phyloP scores from a whole-genome alignment of 768 basidiomycete species.

The Mycena floridula region DNA sequence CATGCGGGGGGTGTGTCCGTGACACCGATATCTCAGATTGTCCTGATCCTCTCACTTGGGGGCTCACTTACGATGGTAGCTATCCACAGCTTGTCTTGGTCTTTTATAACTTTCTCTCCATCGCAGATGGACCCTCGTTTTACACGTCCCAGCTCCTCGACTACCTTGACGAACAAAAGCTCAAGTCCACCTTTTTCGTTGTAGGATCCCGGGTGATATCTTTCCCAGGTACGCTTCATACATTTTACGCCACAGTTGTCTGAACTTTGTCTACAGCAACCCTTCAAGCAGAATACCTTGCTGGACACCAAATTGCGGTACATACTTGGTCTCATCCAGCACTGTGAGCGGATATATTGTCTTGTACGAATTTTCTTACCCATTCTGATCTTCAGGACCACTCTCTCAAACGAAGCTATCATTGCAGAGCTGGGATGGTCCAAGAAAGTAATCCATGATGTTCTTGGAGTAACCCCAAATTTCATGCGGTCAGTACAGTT shows the following conservation, averaged over 20 bases:
- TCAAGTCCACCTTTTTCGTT: constrained; percentile 84
- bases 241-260: no score
- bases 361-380: background rate
- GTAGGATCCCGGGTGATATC: constrained; percentile 78
- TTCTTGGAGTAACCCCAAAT: constrained; percentile 71
- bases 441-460: constrained; percentile 78
- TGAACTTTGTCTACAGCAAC: no score
- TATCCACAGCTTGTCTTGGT: no score
- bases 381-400: constrained; percentile 44
- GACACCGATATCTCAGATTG: constrained; percentile 70
- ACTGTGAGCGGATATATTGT: constrained; percentile 7
- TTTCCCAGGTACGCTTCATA: constrained; percentile 27
- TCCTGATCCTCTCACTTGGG: constrained; percentile 55
- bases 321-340: constrained; percentile 73
- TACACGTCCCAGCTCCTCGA: constrained; percentile 71
- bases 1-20: constrained; percentile 60
- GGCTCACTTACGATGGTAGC: constrained; percentile 12
- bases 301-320: constrained; percentile 70
- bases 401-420: constrained; percentile 69
- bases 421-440: constrained; percentile 89
- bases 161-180: constrained; percentile 55
- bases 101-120: no score
- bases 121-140: constrained; percentile 76
- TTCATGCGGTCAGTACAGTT: constrained; percentile 78
- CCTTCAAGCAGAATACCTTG: constrained; percentile 71